These are phyloP conservation scores for Penicillium sp. DNA, from an alignment of 2,329 filamentous ascomycete species.

Conservation along the genomic window DNA sequence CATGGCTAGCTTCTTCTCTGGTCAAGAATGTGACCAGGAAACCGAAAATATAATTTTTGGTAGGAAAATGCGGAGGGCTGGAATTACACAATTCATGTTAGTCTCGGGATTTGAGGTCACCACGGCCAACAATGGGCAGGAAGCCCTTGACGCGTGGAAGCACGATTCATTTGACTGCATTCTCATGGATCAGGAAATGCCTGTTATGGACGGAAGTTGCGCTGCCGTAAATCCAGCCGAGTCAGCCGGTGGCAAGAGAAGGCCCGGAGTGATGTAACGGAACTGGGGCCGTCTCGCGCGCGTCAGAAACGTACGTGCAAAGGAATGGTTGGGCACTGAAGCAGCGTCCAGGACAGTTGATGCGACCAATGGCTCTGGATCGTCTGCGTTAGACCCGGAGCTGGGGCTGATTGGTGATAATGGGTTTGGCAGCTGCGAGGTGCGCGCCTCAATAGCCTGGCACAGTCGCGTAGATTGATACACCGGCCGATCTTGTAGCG, in stretches of 20 bases:
- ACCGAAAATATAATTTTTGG: not conserved
- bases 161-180: too few species aligned
- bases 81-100: too few species aligned
- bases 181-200: too few species aligned
- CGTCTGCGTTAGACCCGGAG: conserved; percentile 6
- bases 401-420: not conserved
- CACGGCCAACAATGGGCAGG: too few species aligned
- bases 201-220: conserved; percentile 5
- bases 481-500: too few species aligned
- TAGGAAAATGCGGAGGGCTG: not conserved
- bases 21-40: not conserved
- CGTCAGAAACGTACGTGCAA: conserved; percentile 20
- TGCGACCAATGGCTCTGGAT: conserved; percentile 13
- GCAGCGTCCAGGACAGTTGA: conserved; percentile 13
- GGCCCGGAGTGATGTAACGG: conserved; percentile 16
- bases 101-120: too few species aligned
- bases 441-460: conserved; percentile 25
- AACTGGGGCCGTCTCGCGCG: conserved; percentile 22
- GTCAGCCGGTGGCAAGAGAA: conserved; percentile 16
- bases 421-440: conserved; percentile 10
- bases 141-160: too few species aligned
- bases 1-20: not conserved
- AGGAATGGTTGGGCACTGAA: conserved; percentile 13
- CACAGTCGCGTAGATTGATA: not conserved
- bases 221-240: conserved; percentile 17